These are phyloP conservation scores for Tuber brumale DNA, from an alignment of 495 filamentous ascomycete species.

Conservation along the genomic window DNA sequence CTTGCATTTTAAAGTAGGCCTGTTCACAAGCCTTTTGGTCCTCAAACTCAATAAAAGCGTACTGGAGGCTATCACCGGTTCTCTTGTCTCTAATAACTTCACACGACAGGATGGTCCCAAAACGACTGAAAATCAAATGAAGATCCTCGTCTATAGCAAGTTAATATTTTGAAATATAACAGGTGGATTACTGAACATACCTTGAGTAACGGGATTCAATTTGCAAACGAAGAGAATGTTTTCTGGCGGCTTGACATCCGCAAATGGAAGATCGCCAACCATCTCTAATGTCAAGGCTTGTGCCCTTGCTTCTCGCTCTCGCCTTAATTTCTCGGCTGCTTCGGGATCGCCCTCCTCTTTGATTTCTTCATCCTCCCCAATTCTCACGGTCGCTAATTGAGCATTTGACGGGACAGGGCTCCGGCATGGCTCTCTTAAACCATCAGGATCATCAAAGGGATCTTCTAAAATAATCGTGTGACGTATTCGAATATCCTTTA, in stretches of 20 bases:
- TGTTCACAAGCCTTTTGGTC: constrained; percentile 87
- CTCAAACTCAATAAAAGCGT: constrained; percentile 96
- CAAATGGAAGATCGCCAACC: constrained; percentile 95
- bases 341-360: constrained; percentile 69
- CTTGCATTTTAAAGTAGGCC: constrained; percentile 98
- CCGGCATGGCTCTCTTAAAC: constrained; percentile 64
- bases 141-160: constrained; percentile 73
- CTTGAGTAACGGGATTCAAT: constrained; percentile 88
- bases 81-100: constrained; percentile 93
- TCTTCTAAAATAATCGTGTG: constrained; percentile 88
- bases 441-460: constrained; percentile 71
- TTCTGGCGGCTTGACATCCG: constrained; percentile 95
- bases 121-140: constrained; percentile 91
- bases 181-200: constrained; percentile 42
- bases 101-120: constrained; percentile 89
- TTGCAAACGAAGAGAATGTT: constrained; percentile 99
- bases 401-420: constrained; percentile 77
- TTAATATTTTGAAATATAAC: constrained; percentile 11
- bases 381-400: constrained; percentile 83
- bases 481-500: constrained; percentile 87
- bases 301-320: constrained; percentile 86
- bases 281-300: constrained; percentile 95
- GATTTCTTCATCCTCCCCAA: constrained; percentile 74
- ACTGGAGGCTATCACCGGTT: constrained; percentile 91
- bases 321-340: constrained; percentile 66